A percentile compares a stretch with the other conserved stretches of the same genome.
These are phyloP conservation scores for Gautieria morchelliformis DNA, from an alignment of 768 basidiomycete genomes.

Conservation along the genomic window DNA sequence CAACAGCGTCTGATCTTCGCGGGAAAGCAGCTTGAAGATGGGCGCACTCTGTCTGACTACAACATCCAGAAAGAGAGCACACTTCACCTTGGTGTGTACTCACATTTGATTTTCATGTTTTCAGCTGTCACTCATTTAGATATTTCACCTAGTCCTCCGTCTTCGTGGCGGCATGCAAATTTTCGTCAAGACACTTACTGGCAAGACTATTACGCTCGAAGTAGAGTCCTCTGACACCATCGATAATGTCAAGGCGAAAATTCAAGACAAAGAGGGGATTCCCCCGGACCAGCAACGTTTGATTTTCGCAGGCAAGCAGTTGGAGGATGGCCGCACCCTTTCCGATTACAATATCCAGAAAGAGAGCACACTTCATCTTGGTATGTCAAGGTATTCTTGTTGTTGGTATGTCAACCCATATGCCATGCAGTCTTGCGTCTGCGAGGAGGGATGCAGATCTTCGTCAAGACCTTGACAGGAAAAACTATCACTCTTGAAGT, in stretches of 20 bases:
- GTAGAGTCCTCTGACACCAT: constrained; percentile 38
- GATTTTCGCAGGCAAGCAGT: constrained; percentile 92
- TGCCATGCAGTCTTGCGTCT: constrained; percentile 57
- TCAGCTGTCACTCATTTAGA: constrained; percentile 18
- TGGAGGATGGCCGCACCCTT: constrained; percentile 87
- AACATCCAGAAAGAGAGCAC: constrained; percentile 76
- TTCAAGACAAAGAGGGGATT: constrained; percentile 34
- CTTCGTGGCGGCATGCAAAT: constrained; percentile 51
- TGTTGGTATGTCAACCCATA: not conserved
- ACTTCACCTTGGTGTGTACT: constrained; percentile 50
- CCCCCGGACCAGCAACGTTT: constrained; percentile 91
- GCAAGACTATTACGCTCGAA: constrained; percentile 38
- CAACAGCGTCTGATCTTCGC: constrained; percentile 40
- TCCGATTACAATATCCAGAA: constrained; percentile 94
- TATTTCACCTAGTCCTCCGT: constrained; percentile 1
- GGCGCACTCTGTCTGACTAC: constrained; percentile 39
- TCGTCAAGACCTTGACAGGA: constrained; percentile 75
- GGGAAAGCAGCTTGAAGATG: constrained; percentile 41
- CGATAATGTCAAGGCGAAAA: constrained; percentile 35
- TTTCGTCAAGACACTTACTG: constrained; percentile 34
- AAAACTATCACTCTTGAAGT: constrained; percentile 89
- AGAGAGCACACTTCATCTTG: constrained; percentile 82
- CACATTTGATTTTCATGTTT: constrained; percentile 1
- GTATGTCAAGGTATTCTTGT: constrained; percentile 36
- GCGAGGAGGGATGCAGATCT: constrained; percentile 86